Evolutionary conservation across 2,329 filamentous ascomycete species (phyloP), one percentile per base, ranked within the genome.

Genomic region (Beauveria rudraprayagi): DNA sequence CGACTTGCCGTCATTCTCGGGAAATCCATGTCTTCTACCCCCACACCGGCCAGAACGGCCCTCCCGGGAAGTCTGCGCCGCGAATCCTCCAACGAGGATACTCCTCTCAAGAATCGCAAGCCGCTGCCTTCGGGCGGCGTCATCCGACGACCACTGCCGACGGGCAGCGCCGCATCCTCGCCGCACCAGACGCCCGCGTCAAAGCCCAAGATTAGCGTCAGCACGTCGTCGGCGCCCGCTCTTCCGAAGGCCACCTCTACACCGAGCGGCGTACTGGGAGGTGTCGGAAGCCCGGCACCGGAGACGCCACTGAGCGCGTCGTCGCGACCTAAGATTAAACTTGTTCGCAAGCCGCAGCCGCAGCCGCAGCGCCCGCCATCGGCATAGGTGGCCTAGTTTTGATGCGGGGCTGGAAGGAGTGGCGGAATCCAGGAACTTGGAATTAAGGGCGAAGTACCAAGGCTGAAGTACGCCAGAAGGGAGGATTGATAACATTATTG

Each of bases 1-100:
- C 70, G 72, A 14, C 69, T 76, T 11, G 72, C 72, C 9, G 60
- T 72, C 5, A 69, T 75, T 34, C 64, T 77, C n/a, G 70, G 69
- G 3, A 63, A 69, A n/a, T 43, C 66, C 10, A 61, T 61, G n/a
- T 66, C 68, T 7, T 58, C 69, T 6, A 47, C 61, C 11, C 61
- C 64, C 2, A 47, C 64, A 1, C 64, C 65, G 34, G 66, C 62
- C 3, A 65, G 74, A 47, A 75, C 70, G 5, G 72, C 73, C 7
- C 63, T 76, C 5, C 74, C 75, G 1, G 70, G 70, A 2, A 68
- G 64, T 3, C 62, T 66, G 7, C 65, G 68, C 2, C 71, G 68
- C 59, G 72, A 71, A 11, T 57, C 66, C 8, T 60, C 66, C 26
- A 34, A 54, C 19, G 51, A 61, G 30, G 40, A 56, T 11, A 61